Evolutionary conservation across 73 alveolate species (phyloP).

Genomic region (Stentor roeselii): DNA sequence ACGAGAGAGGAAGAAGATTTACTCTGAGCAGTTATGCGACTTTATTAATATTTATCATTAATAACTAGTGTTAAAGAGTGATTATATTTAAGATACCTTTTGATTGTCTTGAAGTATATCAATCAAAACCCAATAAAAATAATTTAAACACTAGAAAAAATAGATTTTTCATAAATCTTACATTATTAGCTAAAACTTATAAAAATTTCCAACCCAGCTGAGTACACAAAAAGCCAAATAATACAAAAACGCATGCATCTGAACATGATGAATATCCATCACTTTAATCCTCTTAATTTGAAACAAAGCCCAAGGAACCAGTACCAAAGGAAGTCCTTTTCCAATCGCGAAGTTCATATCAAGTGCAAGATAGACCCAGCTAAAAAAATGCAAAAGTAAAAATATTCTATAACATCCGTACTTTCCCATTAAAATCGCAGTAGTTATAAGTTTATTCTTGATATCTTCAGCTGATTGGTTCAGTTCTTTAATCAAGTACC

Average conservation of each 20-base stretch:
- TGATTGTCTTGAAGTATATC: too few species aligned
- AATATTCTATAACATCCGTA: not conserved
- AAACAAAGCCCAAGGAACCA: not conserved
- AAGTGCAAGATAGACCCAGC: not conserved
- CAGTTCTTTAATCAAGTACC: not conserved
- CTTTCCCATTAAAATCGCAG: not conserved
- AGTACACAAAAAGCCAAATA: not conserved
- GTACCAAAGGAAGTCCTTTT: conserved; percentile 13
- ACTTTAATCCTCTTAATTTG: not conserved
- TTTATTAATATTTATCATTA: conserved; percentile 9
- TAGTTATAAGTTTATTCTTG: not conserved
- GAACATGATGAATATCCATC: not conserved
- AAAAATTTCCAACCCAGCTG: too few species aligned
- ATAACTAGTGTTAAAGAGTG: too few species aligned
- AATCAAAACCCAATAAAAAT: too few species aligned
- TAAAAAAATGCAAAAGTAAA: conserved; percentile 12
- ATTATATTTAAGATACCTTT: too few species aligned
- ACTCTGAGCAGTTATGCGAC: conserved; percentile 25
- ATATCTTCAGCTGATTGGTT: not conserved
- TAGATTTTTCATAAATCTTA: too few species aligned
- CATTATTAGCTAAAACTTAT: too few species aligned
- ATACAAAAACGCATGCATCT: not conserved
- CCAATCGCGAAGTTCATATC: not conserved
- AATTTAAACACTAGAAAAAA: too few species aligned
- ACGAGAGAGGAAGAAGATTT: not conserved